These are phyloP conservation scores for Forsythia suspensa DNA, from an alignment of 257 asterid genomes.

Conservation along the genomic window DNA sequence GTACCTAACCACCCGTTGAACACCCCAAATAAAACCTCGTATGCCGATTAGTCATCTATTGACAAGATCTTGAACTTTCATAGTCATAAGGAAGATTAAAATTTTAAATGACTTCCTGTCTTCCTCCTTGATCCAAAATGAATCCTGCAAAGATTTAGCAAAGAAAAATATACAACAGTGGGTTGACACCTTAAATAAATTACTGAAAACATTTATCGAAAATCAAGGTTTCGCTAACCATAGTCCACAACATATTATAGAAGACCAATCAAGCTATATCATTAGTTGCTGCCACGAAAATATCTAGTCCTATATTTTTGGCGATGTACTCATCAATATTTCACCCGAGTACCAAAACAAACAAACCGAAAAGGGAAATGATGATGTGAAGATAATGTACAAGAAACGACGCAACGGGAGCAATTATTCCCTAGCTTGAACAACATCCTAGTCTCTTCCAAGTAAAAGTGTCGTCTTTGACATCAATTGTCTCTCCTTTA, in stretches of 20 bases:
- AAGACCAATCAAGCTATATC: slow-evolving; percentile 19
- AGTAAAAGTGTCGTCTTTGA: slow-evolving; percentile 38
- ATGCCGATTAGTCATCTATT: too few relatives aligned
- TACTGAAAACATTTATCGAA: neutral
- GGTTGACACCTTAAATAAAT: neutral
- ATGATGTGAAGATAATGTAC: slow-evolving; percentile 2
- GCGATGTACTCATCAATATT: neutral
- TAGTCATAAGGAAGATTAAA: too few relatives aligned
- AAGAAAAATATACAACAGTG: too few relatives aligned
- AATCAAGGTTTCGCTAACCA: slow-evolving; percentile 10
- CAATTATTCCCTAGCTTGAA: slow-evolving; percentile 28
- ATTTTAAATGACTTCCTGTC: too few relatives aligned
- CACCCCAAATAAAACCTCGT: too few relatives aligned
- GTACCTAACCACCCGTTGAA: too few relatives aligned
- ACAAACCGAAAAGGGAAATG: neutral
- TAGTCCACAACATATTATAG: slow-evolving; percentile 18
- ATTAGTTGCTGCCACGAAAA: slow-evolving; percentile 8
- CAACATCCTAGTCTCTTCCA: slow-evolving; percentile 55
- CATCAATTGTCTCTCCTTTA: slow-evolving; percentile 38
- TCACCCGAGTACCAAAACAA: neutral
- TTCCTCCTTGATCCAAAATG: too few relatives aligned
- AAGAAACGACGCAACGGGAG: neutral
- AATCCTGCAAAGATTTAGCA: too few relatives aligned
- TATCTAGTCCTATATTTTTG: slow-evolving; percentile 14
- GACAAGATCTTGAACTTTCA: too few relatives aligned